These are phyloP conservation scores for Keqinozyma sinolaborantium DNA, from an alignment of 1,139 yeast genomes.

Conservation along the genomic window DNA sequence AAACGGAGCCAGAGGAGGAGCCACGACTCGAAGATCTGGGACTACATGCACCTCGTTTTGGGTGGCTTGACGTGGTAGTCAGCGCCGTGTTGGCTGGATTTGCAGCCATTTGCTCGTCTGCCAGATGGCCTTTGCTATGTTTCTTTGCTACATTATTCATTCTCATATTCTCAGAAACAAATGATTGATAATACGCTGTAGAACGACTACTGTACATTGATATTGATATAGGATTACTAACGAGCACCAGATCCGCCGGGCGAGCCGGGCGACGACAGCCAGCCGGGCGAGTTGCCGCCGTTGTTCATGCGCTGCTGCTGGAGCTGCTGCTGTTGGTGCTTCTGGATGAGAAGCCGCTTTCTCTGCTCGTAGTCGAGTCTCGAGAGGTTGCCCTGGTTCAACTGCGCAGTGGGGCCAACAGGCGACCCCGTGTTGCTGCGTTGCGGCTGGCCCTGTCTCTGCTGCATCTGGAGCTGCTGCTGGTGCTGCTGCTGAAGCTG, in stretches of 20 bases:
- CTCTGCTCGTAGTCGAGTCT: conserved; percentile 28
- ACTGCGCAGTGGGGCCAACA: conserved; percentile 12
- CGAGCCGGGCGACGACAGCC: conserved; percentile 1
- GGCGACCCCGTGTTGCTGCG: conserved; percentile 12
- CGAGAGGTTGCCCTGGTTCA: conserved; percentile 18
- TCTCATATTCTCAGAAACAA: too few relatives aligned
- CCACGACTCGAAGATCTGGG: too few relatives aligned
- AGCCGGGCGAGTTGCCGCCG: conserved; percentile 3
- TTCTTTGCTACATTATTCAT: too few relatives aligned
- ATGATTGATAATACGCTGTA: too few relatives aligned
- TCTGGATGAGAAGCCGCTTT: conserved; percentile 23
- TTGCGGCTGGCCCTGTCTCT: conserved; percentile 9
- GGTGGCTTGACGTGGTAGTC: too few relatives aligned
- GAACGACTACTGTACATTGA: too few relatives aligned
- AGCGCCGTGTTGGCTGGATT: too few relatives aligned
- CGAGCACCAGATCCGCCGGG: conserved; percentile 2
- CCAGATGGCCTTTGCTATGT: too few relatives aligned
- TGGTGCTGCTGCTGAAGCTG: conserved; percentile 22
- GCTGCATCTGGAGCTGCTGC: conserved; percentile 16
- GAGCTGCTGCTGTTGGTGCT: conserved; percentile 19
- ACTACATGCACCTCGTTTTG: too few relatives aligned
- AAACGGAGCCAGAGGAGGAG: too few relatives aligned
- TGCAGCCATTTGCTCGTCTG: too few relatives aligned
- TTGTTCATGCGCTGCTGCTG: conserved; percentile 7
- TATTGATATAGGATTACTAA: too few relatives aligned